Evolutionary conservation across 23 red algal species (phyloP), one percentile per base, ranked within the genome.

Genomic region (Chondrus crispus): DNA sequence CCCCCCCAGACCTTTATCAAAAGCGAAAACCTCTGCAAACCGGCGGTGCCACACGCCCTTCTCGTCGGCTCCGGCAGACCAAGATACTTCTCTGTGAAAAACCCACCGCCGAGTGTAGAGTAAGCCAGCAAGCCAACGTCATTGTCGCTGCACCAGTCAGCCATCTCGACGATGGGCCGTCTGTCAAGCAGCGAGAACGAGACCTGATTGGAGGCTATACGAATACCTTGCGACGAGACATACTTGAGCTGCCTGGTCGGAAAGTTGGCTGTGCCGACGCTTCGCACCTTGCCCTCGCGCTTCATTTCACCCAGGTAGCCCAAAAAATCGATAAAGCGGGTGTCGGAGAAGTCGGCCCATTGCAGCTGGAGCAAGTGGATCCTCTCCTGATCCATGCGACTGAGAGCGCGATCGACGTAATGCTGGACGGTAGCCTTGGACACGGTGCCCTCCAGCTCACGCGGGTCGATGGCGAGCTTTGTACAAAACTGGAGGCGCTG

Each of bases 311-410:
- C 55, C 37, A 90, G 35, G 32, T 90, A 44, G 19, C 72, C 53
- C 19, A 90, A 48, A 18, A 90, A 75, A 58, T 90, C 87, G 16
- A 90, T 46, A 70, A 68, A 90, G 9, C 87, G 24, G 10, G 62
- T 55, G 58, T 90, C 87, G 49, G 50, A 74, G 55, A 79, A 90
- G 69, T 90, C 87, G 5, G 87, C 40, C 87, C 87, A 90, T 58
- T 64, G 73, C 53, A 90, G 42, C 36, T 90, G 87, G 37, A 90
- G 33, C 74, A 90, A 53, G 30, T 90, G 87, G 30, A 90, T 75
- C 64, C 87, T 35, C 62, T 90, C 87, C 71, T 80, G 30, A 16
- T 35, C 68, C 40, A 90, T 48, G 37, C 42, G 52, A 43, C 69
- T 69, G 14, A 90, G 40, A 43, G 50, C 64, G 26, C 73, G 36